phyloP scores from a whole-genome alignment of 805 yeast genomes.

The Yarrowia keelungensis region DNA sequence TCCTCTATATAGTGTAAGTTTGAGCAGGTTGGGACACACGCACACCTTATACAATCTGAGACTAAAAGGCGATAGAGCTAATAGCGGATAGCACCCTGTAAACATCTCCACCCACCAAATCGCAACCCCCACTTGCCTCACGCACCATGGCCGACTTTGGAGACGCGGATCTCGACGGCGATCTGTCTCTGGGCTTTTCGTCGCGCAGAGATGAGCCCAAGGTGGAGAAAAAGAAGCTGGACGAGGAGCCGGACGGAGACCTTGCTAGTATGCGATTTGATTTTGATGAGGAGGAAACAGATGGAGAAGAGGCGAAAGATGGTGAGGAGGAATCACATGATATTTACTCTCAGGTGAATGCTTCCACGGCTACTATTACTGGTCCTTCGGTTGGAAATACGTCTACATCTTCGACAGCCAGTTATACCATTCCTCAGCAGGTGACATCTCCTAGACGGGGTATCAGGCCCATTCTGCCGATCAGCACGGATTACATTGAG shows the following conservation, averaged over 20 bases:
- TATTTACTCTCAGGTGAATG: conserved; percentile 18
- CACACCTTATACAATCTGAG: background rate
- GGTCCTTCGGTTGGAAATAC: background rate
- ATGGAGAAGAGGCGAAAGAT: background rate
- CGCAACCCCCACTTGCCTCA: background rate
- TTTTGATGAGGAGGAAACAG: conserved; percentile 6
- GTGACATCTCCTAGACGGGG: conserved; percentile 18
- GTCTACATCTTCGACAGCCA: background rate
- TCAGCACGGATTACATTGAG: conserved; percentile 21
- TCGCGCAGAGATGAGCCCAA: conserved; percentile 7
- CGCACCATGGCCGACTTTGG: conserved; percentile 30
- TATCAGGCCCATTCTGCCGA: conserved; percentile 19
- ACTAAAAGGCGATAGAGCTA: background rate
- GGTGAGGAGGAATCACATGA: background rate
- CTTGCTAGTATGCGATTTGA: conserved; percentile 35
- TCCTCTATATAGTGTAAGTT: conserved; percentile 1
- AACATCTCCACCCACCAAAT: too few species aligned
- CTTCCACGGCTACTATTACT: conserved; percentile 14
- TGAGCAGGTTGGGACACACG: background rate
- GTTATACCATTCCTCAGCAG: background rate
- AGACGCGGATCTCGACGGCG: conserved; percentile 35
- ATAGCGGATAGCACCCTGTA: background rate
- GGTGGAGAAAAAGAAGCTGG: conserved; percentile 23
- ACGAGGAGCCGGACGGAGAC: conserved; percentile 34
- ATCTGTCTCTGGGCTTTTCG: conserved; percentile 16